phyloP scores from a whole-genome alignment of 441 rosid species.

The Pelargonium australe region DNA sequence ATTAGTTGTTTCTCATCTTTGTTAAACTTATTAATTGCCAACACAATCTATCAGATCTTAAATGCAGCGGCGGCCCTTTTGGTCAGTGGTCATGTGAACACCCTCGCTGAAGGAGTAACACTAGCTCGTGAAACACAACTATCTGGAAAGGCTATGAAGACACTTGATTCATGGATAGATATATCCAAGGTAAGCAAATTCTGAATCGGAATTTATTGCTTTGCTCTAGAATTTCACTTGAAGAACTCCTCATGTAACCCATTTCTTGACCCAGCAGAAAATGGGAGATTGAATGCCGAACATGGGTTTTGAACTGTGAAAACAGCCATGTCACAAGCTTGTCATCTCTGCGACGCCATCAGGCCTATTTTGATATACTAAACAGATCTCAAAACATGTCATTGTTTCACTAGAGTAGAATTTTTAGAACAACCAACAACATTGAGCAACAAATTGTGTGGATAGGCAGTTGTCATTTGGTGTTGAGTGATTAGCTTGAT shows the following conservation, averaged over 20 bases:
- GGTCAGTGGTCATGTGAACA: constrained; percentile 49
- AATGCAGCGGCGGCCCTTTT: constrained; percentile 89
- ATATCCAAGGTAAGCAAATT: constrained; percentile 41
- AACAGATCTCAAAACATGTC: no score
- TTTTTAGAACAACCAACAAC: no score
- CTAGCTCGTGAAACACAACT: constrained; percentile 67
- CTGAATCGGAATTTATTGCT: not conserved
- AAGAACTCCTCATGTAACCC: not conserved
- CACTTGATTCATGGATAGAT: constrained; percentile 59
- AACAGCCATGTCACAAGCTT: not conserved
- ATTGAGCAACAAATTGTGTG: no score
- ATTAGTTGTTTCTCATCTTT: not conserved
- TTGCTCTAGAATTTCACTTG: not conserved
- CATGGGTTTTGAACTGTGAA: not conserved
- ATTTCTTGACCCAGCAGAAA: not conserved
- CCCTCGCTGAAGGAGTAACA: constrained; percentile 61
- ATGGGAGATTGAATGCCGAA: not conserved
- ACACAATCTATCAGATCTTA: constrained; percentile 47
- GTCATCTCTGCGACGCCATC: not conserved
- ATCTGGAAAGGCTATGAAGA: constrained; percentile 66
- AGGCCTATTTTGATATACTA: no score
- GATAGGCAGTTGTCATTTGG: no score
- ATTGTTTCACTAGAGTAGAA: no score
- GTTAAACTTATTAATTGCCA: not conserved
- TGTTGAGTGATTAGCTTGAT: no score